Conservation (phyloP, 192 early-diverging fungal genomes). For the Phlyctochytrium arcticum region DNA sequence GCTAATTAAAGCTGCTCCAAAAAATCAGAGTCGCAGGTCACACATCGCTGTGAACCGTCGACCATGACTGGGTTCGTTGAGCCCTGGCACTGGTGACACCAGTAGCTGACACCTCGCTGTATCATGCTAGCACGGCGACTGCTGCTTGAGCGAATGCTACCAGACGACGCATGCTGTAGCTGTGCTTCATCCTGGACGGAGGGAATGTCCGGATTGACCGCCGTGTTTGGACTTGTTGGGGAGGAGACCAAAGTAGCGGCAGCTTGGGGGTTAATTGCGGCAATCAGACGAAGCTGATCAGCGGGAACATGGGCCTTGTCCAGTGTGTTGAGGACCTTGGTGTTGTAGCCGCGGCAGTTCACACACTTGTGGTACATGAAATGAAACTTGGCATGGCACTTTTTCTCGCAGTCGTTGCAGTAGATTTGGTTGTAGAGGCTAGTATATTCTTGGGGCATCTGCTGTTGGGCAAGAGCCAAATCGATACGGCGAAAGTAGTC, state of each 20-base stretch:
- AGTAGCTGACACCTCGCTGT: constrained; percentile 9
- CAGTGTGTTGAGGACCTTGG: constrained; percentile 59
- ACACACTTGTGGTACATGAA: constrained; percentile 96
- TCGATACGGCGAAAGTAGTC: constrained; percentile 84
- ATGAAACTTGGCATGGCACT: constrained; percentile 80
- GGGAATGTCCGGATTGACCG: neutral
- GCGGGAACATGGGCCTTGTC: neutral
- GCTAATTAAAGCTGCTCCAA: constrained; percentile 25
- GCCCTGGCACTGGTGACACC: constrained; percentile 27
- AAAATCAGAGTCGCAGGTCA: constrained; percentile 26
- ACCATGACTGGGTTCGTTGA: constrained; percentile 17
- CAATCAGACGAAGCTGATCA: neutral
- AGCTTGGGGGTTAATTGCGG: neutral
- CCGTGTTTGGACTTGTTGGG: neutral
- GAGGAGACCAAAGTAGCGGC: too few species aligned
- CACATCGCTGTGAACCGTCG: constrained; percentile 14
- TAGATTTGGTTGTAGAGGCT: constrained; percentile 69
- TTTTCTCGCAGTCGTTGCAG: constrained; percentile 95
- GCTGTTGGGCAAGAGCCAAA: constrained; percentile 66
- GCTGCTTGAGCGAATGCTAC: neutral
- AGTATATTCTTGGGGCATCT: constrained; percentile 89
- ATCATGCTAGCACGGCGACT: constrained; percentile 18
- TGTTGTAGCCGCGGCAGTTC: constrained; percentile 87
- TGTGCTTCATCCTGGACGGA: neutral
- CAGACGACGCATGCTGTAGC: neutral